phyloP scores from a whole-genome alignment of 2,329 filamentous ascomycete species.

The Fusarium napiforme region DNA sequence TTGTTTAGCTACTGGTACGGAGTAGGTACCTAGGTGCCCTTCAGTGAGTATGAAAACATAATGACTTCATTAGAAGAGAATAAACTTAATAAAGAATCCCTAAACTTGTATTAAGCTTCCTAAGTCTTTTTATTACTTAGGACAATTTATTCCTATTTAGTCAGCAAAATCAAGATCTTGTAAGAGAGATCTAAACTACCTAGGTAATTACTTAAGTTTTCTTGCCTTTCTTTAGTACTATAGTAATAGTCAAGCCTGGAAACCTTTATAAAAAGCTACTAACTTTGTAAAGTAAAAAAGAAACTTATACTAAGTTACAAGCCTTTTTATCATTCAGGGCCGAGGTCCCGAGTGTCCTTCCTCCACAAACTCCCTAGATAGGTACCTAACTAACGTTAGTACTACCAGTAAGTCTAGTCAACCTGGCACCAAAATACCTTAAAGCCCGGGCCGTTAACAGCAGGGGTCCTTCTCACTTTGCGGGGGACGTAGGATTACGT shows the following conservation, averaged over 20 bases:
- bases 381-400: no score
- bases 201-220: not conserved
- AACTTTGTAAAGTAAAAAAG: not conserved
- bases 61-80: not conserved
- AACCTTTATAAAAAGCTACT: not conserved
- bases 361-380: not conserved
- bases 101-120: not conserved
- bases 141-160: no score
- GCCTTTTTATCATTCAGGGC: not conserved
- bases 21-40: not conserved
- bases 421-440: slow-evolving; percentile 4
- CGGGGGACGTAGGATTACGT: slow-evolving; percentile 31
- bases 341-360: not conserved
- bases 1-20: not conserved
- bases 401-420: not conserved
- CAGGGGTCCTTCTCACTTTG: slow-evolving; percentile 30
- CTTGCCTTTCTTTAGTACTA: not conserved
- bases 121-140: not conserved
- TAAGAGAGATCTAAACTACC: no score
- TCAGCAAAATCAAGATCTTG: no score
- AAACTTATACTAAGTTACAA: not conserved
- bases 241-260: not conserved
- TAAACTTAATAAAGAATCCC: not conserved
- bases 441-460: slow-evolving; percentile 2
- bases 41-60: not conserved